Conservation (phyloP, 2,329 filamentous ascomycete species). For the Colletotrichum sp. region DNA sequence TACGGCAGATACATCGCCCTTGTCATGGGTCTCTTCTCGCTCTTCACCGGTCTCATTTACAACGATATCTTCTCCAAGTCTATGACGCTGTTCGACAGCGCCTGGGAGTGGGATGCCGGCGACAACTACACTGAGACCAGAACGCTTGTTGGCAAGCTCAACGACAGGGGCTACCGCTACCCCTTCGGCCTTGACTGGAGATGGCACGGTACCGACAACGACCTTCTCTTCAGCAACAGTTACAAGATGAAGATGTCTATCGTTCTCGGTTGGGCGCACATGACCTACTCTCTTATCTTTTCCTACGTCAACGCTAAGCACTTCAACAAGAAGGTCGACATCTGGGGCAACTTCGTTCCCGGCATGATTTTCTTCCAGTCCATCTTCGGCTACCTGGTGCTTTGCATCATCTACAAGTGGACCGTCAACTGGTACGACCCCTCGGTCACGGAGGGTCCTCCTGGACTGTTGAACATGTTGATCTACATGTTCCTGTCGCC, state of each 20-base stretch:
- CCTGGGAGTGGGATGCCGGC: conserved; percentile 82
- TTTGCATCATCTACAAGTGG: conserved; percentile 98
- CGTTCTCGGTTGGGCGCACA: conserved; percentile 94
- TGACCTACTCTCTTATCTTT: conserved; percentile 97
- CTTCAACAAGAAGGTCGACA: conserved; percentile 94
- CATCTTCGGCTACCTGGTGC: conserved; percentile 95
- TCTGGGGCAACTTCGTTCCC: conserved; percentile 96
- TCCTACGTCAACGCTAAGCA: conserved; percentile 92
- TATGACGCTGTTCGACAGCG: conserved; percentile 85
- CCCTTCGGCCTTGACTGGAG: conserved; percentile 95
- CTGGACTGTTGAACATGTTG: conserved; percentile 95
- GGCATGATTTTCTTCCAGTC: conserved; percentile 99
- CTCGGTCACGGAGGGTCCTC: conserved; percentile 69
- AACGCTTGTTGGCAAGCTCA: conserved; percentile 70
- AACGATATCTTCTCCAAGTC: conserved; percentile 97
- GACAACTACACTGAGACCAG: conserved; percentile 69
- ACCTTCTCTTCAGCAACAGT: conserved; percentile 94
- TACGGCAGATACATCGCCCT: conserved; percentile 98
- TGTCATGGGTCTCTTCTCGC: conserved; percentile 96
- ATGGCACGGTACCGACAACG: conserved; percentile 96
- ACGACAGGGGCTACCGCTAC: conserved; percentile 77
- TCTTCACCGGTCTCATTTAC: conserved; percentile 97
- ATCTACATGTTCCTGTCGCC: conserved; percentile 99
- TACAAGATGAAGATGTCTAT: conserved; percentile 99
- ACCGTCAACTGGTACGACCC: conserved; percentile 77